Evolutionary conservation across 1,284 basidiomycete genomes (phyloP).

Genomic region (Termitomyces sp.): DNA sequence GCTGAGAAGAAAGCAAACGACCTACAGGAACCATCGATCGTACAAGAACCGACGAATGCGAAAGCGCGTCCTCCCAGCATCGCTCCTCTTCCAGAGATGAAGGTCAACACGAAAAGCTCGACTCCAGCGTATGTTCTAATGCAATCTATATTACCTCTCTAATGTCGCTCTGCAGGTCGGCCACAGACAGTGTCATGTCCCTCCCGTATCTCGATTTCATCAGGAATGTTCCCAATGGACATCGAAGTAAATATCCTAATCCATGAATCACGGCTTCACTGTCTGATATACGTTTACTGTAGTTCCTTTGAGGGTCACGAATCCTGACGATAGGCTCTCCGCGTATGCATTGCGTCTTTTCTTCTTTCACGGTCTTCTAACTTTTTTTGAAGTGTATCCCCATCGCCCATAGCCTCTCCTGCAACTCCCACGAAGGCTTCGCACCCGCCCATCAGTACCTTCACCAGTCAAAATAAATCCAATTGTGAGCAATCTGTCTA

Average conservation of each 20-base stretch:
- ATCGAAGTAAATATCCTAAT: constrained; percentile 29
- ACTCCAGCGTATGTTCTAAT: constrained; percentile 8
- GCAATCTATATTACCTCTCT: background rate
- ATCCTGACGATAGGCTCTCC: constrained; percentile 32
- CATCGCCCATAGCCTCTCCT: constrained; percentile 6
- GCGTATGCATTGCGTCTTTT: constrained; percentile 19
- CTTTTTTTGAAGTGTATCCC: constrained; percentile 14
- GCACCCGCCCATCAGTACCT: background rate
- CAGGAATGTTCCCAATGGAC: constrained; percentile 35
- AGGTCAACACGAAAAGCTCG: constrained; percentile 4
- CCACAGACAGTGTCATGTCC: constrained; percentile 39
- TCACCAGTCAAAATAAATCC: background rate
- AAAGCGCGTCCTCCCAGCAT: constrained; percentile 14
- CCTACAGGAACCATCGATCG: background rate
- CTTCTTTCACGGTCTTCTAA: background rate
- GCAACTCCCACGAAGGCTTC: background rate
- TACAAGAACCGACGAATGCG: background rate
- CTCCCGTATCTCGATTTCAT: constrained; percentile 38
- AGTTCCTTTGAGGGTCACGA: constrained; percentile 36
- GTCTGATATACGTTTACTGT: constrained; percentile 4
- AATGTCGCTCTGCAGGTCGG: constrained; percentile 24
- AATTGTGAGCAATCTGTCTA: background rate
- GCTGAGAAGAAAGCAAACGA: background rate
- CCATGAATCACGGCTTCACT: constrained; percentile 4
- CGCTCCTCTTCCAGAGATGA: constrained; percentile 10